Evolutionary conservation across 1,284 basidiomycete genomes (phyloP), one percentile per base, ranked within the genome.

Genomic region (Heterobasidion irregulare): DNA sequence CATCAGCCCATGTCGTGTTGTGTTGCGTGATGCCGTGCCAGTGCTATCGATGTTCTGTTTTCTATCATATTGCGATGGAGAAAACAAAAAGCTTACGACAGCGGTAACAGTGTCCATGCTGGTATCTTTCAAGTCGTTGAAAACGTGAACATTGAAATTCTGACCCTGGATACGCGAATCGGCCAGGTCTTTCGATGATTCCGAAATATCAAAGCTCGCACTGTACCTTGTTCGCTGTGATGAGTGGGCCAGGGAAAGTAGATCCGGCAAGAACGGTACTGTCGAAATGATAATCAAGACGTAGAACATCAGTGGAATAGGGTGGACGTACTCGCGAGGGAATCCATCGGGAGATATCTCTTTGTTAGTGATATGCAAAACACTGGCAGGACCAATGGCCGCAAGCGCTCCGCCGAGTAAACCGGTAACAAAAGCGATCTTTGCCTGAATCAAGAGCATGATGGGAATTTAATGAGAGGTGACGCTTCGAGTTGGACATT

Each of bases 21-120:
- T 49, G 43, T 51, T 60, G 59, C 32, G 57, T 38, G 19, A 60
- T 2, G 10, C 59, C 59, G 38, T 60, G 59, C 59, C 59, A 60
- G 45, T 60, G 59, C 59, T 59, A 19, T 5, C 49, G 26, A n/a
- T 41, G 10, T 7, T 41, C 38, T 10, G 6, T 41, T 41, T 4
- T 8, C 6, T 41, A 38, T 33, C 15, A 33, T 16, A 1, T 19
- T n/a, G 7, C 1, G 1, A n/a, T 6, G 32, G 43, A 9, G 8
- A 15, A n/a, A 6, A 9, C 45, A 43, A 47, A 4, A 6, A 26
- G 34, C 55, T 47, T 32, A 60, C 68, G 50, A 74, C 68, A 8
- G 65, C 66, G 33, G 73, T 75, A 8, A 60, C 64, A 34, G 61
- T 63, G 47, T 68, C 57, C 70, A 74, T 69, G 0, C 64, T 66